Percentiles rank a stretch among this genome's conserved stretches.
Conservation (phyloP, 768 basidiomycete genomes). For the Inosperma sp. region DNA sequence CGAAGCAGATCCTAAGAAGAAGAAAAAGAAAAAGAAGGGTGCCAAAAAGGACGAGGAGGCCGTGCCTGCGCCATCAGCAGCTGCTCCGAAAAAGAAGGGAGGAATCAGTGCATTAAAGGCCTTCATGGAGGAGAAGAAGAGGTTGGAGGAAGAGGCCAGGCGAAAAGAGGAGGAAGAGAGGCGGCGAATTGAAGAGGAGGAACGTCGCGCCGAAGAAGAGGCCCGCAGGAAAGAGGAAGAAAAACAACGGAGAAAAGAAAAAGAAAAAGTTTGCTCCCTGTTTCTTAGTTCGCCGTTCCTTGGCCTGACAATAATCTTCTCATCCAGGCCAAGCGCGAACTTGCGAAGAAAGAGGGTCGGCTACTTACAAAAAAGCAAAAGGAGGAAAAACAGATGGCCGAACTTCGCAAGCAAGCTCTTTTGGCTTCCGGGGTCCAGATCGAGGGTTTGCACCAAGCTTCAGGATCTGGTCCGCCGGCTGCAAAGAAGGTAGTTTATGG, state of each 20-base stretch:
- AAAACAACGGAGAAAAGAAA: conserved; percentile 80
- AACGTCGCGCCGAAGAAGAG: conserved; percentile 72
- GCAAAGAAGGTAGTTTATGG: conserved; percentile 80
- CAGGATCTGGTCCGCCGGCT: conserved; percentile 36
- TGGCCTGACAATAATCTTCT: conserved; percentile 10
- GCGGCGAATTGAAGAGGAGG: conserved; percentile 84
- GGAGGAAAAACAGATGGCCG: conserved; percentile 85
- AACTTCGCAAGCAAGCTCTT: conserved; percentile 85
- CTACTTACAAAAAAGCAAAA: conserved; percentile 97
- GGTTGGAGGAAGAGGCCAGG: conserved; percentile 79
- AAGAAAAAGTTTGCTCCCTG: conserved; percentile 60
- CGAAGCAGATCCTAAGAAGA: conserved; percentile 63
- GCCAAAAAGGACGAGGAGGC: conserved; percentile 57
- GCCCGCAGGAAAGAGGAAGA: conserved; percentile 74
- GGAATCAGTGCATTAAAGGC: conserved; percentile 83
- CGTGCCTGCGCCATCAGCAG: conserved; percentile 38
- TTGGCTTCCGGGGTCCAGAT: conserved; percentile 86
- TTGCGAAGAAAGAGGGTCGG: conserved; percentile 90
- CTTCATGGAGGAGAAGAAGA: conserved; percentile 88
- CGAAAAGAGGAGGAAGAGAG: conserved; percentile 72
- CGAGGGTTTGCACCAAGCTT: conserved; percentile 73
- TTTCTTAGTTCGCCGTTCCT: conserved; percentile 2
- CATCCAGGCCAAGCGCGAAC: conserved; percentile 78
- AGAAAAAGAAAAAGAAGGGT: conserved; percentile 90
- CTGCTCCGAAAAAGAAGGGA: conserved; percentile 63